Evolutionary conservation across 352 stramenopile genomes (phyloP), one percentile per base, ranked within the genome.

Genomic region (Pythium pyrilobum): DNA sequence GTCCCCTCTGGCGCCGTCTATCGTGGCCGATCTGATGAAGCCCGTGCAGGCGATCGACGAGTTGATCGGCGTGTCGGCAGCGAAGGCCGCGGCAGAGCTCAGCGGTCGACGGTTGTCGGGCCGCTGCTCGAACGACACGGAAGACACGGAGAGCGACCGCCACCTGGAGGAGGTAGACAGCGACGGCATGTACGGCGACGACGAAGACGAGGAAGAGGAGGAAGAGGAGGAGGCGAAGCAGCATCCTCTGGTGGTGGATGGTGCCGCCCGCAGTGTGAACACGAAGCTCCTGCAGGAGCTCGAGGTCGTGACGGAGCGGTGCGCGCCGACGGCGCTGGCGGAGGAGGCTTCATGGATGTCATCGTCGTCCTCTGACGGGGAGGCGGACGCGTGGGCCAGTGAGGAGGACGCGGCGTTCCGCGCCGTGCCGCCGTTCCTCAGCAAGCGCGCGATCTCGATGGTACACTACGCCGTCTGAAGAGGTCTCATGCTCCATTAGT

Each of bases 141-240:
- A 74, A 23, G 57, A 69, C 45, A 63, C 57, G 10, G 66, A 71
- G 38, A 54, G 58, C 28, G 62, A 74, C 18, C 65, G 61, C 8
- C 38, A 42, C 10, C 34, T 57, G 37, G 50, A 57, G n/a, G 50
- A 49, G 15, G 15, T 69, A 7, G 31, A 18, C 49, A 53, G 34
- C 47, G 36, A 25, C n/a, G n/a, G n/a, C n/a, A n/a, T n/a, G n/a
- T n/a, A n/a, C n/a, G n/a, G n/a, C n/a, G n/a, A n/a, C n/a, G n/a
- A n/a, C 38, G 29, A 49, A 4, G 50, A 57, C 4, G 38, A 42
- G 1, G 61, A 61, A 15, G 45, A 58, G 5, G 47, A 64, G n/a
- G 25, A 66, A 8, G 28, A n/a, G 42, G 25, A 29, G 29, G 12
- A 48, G 31, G 25, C 21, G 3, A 23, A 18, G 21, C 46, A 24